These are phyloP conservation scores for Lactarius quietus DNA, from an alignment of 768 basidiomycete genomes.

Conservation along the genomic window DNA sequence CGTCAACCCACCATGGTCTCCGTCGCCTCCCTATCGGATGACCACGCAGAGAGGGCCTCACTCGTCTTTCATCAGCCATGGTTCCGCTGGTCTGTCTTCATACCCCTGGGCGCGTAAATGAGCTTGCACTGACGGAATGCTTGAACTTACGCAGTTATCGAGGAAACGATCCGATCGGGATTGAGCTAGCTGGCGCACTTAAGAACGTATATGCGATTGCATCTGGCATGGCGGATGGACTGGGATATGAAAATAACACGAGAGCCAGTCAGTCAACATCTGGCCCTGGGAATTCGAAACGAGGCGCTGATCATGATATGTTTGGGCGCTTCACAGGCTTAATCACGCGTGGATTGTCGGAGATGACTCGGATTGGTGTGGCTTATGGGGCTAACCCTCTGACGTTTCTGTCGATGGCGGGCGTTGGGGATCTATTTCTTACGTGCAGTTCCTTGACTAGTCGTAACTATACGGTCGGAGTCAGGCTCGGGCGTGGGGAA, in stretches of 20 bases:
- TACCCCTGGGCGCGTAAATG: background rate
- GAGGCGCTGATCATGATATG: slow-evolving; percentile 1
- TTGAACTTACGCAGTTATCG: slow-evolving; percentile 53
- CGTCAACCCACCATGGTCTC: slow-evolving; percentile 87
- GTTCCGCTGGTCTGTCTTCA: slow-evolving; percentile 69
- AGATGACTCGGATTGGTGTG: slow-evolving; percentile 87
- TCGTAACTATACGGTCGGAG: slow-evolving; percentile 87
- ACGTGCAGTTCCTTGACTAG: slow-evolving; percentile 86
- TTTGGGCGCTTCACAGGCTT: slow-evolving; percentile 32
- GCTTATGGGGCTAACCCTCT: slow-evolving; percentile 86
- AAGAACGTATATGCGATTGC: slow-evolving; percentile 93
- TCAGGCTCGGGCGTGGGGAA: slow-evolving; percentile 83
- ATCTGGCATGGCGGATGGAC: slow-evolving; percentile 77
- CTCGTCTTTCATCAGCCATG: slow-evolving; percentile 85
- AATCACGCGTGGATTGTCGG: slow-evolving; percentile 78
- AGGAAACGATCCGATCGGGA: slow-evolving; percentile 78
- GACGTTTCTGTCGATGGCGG: slow-evolving; percentile 81
- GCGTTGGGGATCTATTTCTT: slow-evolving; percentile 84
- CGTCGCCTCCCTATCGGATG: slow-evolving; percentile 75
- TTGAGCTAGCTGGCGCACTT: slow-evolving; percentile 80
- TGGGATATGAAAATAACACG: slow-evolving; percentile 85
- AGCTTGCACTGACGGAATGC: background rate
- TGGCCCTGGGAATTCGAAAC: slow-evolving; percentile 1
- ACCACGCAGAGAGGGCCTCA: slow-evolving; percentile 68
- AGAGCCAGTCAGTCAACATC: slow-evolving; percentile 63